phyloP scores from a whole-genome alignment of 352 stramenopile genomes.

The Elongisporangium undulatum region DNA sequence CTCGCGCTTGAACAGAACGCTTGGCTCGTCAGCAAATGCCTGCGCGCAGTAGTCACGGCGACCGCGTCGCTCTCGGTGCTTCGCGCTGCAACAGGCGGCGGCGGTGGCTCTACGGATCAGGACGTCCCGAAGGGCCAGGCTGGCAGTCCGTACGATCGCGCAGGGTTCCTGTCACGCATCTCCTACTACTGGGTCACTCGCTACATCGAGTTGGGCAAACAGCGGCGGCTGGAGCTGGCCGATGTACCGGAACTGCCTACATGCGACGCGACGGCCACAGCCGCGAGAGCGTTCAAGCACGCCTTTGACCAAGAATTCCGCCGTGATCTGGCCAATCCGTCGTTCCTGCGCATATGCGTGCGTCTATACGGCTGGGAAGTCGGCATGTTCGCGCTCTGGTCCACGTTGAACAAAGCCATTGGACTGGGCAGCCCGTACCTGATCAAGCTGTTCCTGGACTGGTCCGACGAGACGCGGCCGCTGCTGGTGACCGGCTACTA shows the following conservation, averaged over 20 bases:
- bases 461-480: constrained; percentile 38
- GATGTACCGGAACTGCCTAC: constrained; percentile 54
- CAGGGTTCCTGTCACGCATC: constrained; percentile 50
- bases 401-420: constrained; percentile 65
- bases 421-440: constrained; percentile 63
- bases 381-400: constrained; percentile 57
- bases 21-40: background rate
- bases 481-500: constrained; percentile 42
- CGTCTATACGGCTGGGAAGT: constrained; percentile 62
- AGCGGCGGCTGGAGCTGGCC: constrained; percentile 48
- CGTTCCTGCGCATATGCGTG: constrained; percentile 48
- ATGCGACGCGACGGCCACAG: constrained; percentile 39
- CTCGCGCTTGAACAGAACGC: background rate
- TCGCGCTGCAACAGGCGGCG: constrained; percentile 5
- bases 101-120: background rate
- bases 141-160: constrained; percentile 43
- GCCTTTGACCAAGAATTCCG: constrained; percentile 36
- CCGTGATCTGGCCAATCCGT: constrained; percentile 6
- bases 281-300: constrained; percentile 33
- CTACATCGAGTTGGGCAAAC: constrained; percentile 44
- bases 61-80: constrained; percentile 7
- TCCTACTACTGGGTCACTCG: constrained; percentile 68
- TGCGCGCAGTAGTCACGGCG: constrained; percentile 1
- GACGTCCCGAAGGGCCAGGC: background rate
- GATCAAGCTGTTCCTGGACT: constrained; percentile 79